Percentiles rank a stretch among this genome's conserved stretches.
phyloP scores from a whole-genome alignment of 2,329 filamentous ascomycete species.

The Pezicula rhizophila region DNA sequence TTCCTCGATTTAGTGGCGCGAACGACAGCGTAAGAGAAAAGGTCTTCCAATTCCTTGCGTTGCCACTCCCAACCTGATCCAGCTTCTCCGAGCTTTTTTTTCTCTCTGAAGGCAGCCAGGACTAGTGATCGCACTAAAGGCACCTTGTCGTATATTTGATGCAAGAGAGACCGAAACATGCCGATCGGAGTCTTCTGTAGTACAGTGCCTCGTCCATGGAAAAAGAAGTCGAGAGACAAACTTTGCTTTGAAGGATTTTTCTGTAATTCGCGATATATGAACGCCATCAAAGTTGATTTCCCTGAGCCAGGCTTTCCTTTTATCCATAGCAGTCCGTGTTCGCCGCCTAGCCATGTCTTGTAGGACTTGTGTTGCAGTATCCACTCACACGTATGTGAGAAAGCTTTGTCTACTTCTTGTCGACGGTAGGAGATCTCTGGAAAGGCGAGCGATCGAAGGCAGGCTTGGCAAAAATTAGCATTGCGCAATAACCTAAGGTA shows the following conservation, averaged over 20 bases:
- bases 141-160: slow-evolving; percentile 16
- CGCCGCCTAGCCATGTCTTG: slow-evolving; percentile 13
- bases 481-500: background rate
- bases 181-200: slow-evolving; percentile 29
- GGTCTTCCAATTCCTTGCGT: slow-evolving; percentile 2
- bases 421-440: slow-evolving; percentile 22
- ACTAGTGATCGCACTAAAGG: background rate
- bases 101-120: slow-evolving; percentile 1
- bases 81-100: background rate
- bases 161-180: slow-evolving; percentile 30
- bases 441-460: slow-evolving; percentile 28
- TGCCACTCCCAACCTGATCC: slow-evolving; percentile 10
- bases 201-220: slow-evolving; percentile 27
- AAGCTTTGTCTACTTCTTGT: slow-evolving; percentile 18
- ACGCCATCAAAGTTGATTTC: slow-evolving; percentile 34
- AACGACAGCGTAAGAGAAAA: slow-evolving; percentile 1
- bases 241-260: background rate
- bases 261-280: slow-evolving; percentile 26
- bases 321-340: slow-evolving; percentile 30
- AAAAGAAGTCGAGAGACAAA: slow-evolving; percentile 30
- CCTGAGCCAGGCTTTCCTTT: slow-evolving; percentile 35
- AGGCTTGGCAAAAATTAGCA: slow-evolving; percentile 10
- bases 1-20: background rate
- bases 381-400: slow-evolving; percentile 29
- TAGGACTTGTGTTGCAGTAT: slow-evolving; percentile 22